Percentiles rank a stretch among this genome's conserved stretches.
phyloP scores from a whole-genome alignment of 1,284 basidiomycete genomes.

The Puccinia horiana region DNA sequence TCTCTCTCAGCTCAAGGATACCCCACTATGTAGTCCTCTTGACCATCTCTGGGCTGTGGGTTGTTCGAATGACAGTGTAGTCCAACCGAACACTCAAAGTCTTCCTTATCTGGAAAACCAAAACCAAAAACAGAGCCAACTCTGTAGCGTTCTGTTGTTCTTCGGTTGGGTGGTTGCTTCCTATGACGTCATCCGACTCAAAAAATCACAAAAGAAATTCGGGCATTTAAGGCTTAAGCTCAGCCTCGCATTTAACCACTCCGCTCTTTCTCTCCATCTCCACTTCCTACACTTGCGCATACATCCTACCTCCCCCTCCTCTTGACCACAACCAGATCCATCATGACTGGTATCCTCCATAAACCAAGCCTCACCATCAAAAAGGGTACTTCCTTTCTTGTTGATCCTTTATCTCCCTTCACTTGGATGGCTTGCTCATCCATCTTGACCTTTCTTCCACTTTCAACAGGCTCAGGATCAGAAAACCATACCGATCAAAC shows the following conservation, averaged over 20 bases:
- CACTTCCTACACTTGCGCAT: not conserved
- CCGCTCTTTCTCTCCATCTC: not conserved
- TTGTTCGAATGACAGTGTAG: too few relatives aligned
- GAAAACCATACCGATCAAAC: conserved; percentile 43
- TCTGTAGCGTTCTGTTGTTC: not conserved
- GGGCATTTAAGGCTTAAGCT: not conserved
- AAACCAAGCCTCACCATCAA: conserved; percentile 37
- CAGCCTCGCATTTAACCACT: not conserved
- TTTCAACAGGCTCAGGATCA: conserved; percentile 22
- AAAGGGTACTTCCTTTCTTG: conserved; percentile 50
- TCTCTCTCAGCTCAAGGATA: too few relatives aligned
- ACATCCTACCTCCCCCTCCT: not conserved
- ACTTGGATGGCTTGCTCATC: too few relatives aligned
- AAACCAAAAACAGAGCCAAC: not conserved
- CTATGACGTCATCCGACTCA: not conserved
- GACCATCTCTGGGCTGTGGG: too few relatives aligned
- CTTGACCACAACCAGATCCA: not conserved
- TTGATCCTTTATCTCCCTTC: not conserved
- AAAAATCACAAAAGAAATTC: not conserved
- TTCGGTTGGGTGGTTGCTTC: not conserved
- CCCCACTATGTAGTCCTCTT: too few relatives aligned
- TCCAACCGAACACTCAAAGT: not conserved
- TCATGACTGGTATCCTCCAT: conserved; percentile 34
- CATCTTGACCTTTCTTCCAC: too few relatives aligned
- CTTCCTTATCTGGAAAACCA: conserved; percentile 6